Evolutionary conservation across 306 rosid genomes (phyloP).

Genomic region (Trifolium pratense): DNA sequence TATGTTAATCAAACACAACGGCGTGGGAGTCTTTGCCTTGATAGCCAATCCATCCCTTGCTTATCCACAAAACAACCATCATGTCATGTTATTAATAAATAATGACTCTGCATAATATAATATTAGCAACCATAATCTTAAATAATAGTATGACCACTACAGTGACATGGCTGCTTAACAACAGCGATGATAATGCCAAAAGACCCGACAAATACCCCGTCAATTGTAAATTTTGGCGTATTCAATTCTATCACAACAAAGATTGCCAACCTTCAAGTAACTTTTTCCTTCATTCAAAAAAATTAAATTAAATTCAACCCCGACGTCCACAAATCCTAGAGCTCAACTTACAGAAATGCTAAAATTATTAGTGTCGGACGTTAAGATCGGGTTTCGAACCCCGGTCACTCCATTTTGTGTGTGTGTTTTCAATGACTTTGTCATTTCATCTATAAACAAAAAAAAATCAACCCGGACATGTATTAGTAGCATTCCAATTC

Average conservation of each 20-base stretch:
- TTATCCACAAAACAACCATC: conserved; percentile 56
- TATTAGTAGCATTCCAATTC: no score
- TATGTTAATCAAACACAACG: conserved; percentile 46
- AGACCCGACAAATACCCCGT: background rate
- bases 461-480: no score
- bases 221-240: background rate
- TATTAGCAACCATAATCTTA: background rate
- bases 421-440: no score
- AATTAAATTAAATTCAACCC: no score
- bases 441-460: no score
- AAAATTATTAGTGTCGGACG: no score
- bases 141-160: background rate
- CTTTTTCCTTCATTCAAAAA: no score
- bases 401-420: no score
- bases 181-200: background rate
- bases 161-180: background rate
- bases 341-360: no score
- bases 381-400: no score
- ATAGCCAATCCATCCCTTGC: conserved; percentile 61
- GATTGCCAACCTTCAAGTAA: background rate
- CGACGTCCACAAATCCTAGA: no score
- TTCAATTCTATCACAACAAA: no score
- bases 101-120: background rate
- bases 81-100: background rate
- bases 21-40: conserved; percentile 58